phyloP scores from a whole-genome alignment of 2,329 filamentous ascomycete genomes.

The Dryadomyces quercus-mongolicae region DNA sequence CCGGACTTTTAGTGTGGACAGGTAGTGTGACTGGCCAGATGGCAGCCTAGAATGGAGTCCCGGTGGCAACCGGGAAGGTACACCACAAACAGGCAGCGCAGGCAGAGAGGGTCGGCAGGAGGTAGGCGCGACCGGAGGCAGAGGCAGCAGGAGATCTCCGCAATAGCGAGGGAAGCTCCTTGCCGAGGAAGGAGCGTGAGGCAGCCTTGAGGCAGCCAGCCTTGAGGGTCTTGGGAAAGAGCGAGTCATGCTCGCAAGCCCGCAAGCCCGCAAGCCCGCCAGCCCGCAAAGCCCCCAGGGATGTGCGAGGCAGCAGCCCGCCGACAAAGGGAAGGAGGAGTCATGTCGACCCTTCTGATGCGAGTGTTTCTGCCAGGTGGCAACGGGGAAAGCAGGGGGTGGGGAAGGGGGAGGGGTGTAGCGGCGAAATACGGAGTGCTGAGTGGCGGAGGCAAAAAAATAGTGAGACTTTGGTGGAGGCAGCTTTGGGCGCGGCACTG shows the following conservation, averaged over 20 bases:
- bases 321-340: neutral
- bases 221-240: neutral
- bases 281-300: neutral
- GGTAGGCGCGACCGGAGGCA: no score
- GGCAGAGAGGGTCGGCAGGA: neutral
- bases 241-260: neutral
- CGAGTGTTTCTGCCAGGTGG: constrained; percentile 6
- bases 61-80: constrained; percentile 16
- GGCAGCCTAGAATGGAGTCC: constrained; percentile 19
- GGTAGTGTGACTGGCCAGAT: constrained; percentile 4
- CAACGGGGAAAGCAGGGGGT: neutral
- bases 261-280: neutral
- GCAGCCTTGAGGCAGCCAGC: neutral
- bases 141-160: no score
- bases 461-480: neutral
- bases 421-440: constrained; percentile 2
- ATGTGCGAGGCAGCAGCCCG: neutral
- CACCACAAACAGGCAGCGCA: constrained; percentile 6
- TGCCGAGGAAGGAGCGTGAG: neutral
- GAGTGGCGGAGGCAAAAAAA: constrained; percentile 1
- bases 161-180: neutral
- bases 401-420: neutral
- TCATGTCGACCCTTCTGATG: neutral
- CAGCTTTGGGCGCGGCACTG: neutral
- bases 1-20: constrained; percentile 1